Percentiles rank a stretch among this genome's conserved stretches.
phyloP scores from a whole-genome alignment of 257 asterid genomes.

The Salvia splendens region DNA sequence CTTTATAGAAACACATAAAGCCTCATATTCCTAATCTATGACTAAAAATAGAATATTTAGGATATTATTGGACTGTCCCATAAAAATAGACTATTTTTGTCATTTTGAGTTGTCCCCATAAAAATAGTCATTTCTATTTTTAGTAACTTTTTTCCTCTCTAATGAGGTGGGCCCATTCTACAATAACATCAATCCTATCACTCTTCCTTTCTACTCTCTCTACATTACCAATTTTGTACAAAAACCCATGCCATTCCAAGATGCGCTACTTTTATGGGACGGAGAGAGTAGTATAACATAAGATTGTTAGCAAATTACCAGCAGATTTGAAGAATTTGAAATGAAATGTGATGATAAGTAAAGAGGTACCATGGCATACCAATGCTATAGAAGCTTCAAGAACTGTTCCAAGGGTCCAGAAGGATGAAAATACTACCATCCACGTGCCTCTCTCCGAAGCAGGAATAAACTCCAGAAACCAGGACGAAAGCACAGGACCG shows the following conservation, averaged over 20 bases:
- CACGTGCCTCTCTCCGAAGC: conserved; percentile 76
- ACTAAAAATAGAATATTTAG: background rate
- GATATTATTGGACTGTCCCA: background rate
- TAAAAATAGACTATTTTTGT: too few relatives aligned
- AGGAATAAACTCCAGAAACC: conserved; percentile 83
- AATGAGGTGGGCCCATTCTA: too few relatives aligned
- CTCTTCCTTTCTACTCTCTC: too few relatives aligned
- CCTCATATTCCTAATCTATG: conserved; percentile 11
- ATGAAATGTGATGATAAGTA: conserved; percentile 18
- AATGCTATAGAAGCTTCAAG: conserved; percentile 81
- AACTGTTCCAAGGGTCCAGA: conserved; percentile 74
- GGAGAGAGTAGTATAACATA: background rate
- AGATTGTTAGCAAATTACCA: background rate
- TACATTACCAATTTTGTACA: too few relatives aligned
- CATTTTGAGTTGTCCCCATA: too few relatives aligned
- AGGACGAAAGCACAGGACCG: conserved; percentile 69
- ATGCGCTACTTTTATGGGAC: too few relatives aligned
- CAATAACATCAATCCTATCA: too few relatives aligned
- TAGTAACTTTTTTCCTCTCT: too few relatives aligned
- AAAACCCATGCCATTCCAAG: too few relatives aligned
- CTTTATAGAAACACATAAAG: too few relatives aligned
- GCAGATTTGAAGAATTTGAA: conserved; percentile 18
- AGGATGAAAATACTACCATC: conserved; percentile 71
- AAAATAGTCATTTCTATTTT: too few relatives aligned
- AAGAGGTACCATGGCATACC: conserved; percentile 45